Conservation (phyloP, 768 basidiomycete genomes). For the Fistulinella prunicolor region DNA sequence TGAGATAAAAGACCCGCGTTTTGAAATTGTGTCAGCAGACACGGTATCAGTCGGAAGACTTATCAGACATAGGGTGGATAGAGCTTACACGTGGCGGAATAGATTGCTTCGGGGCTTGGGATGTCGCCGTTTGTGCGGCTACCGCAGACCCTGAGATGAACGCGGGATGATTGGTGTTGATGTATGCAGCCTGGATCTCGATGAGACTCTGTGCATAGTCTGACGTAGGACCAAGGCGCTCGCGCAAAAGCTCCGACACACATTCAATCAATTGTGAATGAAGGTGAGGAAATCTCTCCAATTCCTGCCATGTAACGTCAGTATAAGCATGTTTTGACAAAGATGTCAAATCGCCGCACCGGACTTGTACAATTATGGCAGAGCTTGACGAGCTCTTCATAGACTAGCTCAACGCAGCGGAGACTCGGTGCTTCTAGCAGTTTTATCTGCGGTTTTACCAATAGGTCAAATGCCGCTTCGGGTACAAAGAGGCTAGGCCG, state of each 20-base stretch:
- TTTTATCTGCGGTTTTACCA: conserved; percentile 98
- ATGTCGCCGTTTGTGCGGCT: conserved; percentile 49
- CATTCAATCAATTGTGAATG: conserved; percentile 94
- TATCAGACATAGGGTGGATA: conserved; percentile 8
- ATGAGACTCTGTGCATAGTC: conserved; percentile 97
- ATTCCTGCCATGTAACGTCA: conserved; percentile 54
- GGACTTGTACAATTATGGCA: conserved; percentile 96
- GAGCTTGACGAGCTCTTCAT: conserved; percentile 98
- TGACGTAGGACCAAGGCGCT: conserved; percentile 93
- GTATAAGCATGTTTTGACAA: neutral
- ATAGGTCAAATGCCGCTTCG: conserved; percentile 92
- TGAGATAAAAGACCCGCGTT: conserved; percentile 1
- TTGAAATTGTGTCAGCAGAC: conserved; percentile 11
- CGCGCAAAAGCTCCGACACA: conserved; percentile 93
- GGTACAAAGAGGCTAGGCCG: conserved; percentile 95
- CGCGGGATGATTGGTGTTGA: conserved; percentile 98
- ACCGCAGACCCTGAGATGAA: conserved; percentile 80
- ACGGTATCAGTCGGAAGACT: conserved; percentile 12
- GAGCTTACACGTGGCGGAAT: conserved; percentile 52
- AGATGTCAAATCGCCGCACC: conserved; percentile 44
- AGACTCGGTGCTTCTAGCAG: conserved; percentile 90
- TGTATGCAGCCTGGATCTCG: conserved; percentile 96
- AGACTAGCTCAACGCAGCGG: conserved; percentile 96
- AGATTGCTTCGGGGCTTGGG: conserved; percentile 41
- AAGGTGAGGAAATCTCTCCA: conserved; percentile 91